Conservation (phyloP, 805 yeast genomes). For the Ogataea chonburiensis region DNA sequence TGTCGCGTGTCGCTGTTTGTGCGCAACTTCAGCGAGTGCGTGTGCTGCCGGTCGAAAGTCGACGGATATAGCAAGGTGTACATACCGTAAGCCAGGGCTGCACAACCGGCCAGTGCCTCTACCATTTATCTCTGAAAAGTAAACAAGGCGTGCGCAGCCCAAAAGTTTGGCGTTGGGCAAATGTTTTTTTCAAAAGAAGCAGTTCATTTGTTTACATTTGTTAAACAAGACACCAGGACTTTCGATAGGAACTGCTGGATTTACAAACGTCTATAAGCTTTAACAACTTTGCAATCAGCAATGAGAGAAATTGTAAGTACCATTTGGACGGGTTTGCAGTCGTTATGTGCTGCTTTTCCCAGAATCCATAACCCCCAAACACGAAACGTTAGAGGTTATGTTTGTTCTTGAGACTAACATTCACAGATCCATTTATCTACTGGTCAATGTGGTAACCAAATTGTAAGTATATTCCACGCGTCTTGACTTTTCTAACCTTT, state of each 20-base stretch:
- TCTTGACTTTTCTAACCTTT: constrained; percentile 15
- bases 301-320: constrained; percentile 36
- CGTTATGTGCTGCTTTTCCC: constrained; percentile 1
- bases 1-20: constrained; percentile 74
- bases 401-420: constrained; percentile 18
- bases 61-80: constrained; percentile 62
- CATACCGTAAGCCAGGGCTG: constrained; percentile 44
- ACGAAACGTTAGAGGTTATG: constrained; percentile 2
- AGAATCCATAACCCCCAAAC: constrained; percentile 3
- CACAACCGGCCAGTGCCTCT: no score
- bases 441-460: constrained; percentile 99
- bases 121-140: constrained; percentile 15
- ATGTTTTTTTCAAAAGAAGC: constrained; percentile 16
- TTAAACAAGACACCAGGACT: constrained; percentile 16
- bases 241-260: constrained; percentile 3
- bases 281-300: constrained; percentile 5
- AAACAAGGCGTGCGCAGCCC: constrained; percentile 20
- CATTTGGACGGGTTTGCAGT: neutral
- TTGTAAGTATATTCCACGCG: constrained; percentile 46
- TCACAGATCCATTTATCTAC: constrained; percentile 89
- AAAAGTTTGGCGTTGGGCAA: constrained; percentile 21
- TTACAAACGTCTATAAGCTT: constrained; percentile 7
- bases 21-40: constrained; percentile 75
- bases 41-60: constrained; percentile 77
- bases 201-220: constrained; percentile 20